These are phyloP conservation scores for Hanseniaspora taiwanica DNA, from an alignment of 805 yeast genomes.

Conservation along the genomic window DNA sequence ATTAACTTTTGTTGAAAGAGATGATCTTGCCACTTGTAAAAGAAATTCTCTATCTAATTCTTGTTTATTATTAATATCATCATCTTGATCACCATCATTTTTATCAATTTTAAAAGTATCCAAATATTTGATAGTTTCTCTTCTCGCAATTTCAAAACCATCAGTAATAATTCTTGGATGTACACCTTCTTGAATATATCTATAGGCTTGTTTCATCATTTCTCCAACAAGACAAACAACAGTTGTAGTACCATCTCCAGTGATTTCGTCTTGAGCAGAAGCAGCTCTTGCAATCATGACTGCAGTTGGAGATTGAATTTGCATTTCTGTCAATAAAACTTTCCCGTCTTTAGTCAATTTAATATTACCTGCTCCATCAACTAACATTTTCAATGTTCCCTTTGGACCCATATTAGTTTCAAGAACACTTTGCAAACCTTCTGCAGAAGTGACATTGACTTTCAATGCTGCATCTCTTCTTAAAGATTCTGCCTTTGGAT, in stretches of 20 bases:
- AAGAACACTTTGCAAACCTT: slow-evolving; percentile 86
- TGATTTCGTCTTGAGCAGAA: slow-evolving; percentile 94
- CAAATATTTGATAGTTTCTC: slow-evolving; percentile 54
- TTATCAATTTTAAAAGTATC: slow-evolving; percentile 46
- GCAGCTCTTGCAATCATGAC: slow-evolving; percentile 94
- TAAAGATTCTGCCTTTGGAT: slow-evolving; percentile 96
- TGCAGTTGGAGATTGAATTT: slow-evolving; percentile 84
- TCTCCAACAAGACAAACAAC: slow-evolving; percentile 93
- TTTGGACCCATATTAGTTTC: slow-evolving; percentile 92
- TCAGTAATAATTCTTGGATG: slow-evolving; percentile 92
- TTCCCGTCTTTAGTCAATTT: slow-evolving; percentile 96
- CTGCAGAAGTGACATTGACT: slow-evolving; percentile 92
- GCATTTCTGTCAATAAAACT: slow-evolving; percentile 89
- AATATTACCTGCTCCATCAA: slow-evolving; percentile 92
- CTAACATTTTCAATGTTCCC: slow-evolving; percentile 92
- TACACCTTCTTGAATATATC: slow-evolving; percentile 83
- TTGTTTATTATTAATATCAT: too few relatives aligned
- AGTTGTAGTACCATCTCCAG: slow-evolving; percentile 98
- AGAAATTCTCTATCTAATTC: slow-evolving; percentile 72
- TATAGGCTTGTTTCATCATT: slow-evolving; percentile 83
- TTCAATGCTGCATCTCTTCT: slow-evolving; percentile 91
- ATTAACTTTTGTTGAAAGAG: slow-evolving; percentile 76
- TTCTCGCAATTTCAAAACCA: slow-evolving; percentile 87
- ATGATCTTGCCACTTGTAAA: slow-evolving; percentile 82
- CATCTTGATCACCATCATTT: too few relatives aligned